Conservation (phyloP, 2,329 filamentous ascomycete species). For the Apiospora koreana region DNA sequence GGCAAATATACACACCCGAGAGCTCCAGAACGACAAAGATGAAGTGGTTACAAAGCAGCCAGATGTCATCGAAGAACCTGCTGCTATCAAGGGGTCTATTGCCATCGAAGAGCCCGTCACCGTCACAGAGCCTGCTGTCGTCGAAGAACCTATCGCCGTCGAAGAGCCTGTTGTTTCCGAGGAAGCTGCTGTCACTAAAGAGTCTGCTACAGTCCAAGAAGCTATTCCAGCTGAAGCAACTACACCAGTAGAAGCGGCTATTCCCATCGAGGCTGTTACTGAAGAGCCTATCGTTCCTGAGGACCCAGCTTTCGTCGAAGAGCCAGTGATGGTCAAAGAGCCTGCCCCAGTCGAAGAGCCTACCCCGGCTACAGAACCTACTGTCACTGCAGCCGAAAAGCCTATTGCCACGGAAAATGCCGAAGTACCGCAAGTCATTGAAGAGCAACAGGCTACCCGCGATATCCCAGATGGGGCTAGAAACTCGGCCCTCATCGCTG, state of each 20-base stretch:
- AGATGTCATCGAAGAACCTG: background rate
- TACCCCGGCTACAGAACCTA: background rate
- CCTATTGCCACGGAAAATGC: background rate
- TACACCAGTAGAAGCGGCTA: background rate
- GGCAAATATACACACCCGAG: background rate
- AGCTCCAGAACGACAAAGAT: background rate
- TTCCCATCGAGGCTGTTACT: background rate
- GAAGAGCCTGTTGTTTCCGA: background rate
- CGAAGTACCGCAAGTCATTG: background rate
- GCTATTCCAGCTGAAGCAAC: conserved; percentile 9
- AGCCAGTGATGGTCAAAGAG: background rate
- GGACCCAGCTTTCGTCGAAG: background rate
- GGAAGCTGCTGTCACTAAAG: background rate
- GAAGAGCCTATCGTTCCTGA: background rate
- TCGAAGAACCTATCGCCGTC: background rate
- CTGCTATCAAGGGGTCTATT: background rate
- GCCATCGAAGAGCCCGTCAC: background rate
- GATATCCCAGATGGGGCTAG: background rate
- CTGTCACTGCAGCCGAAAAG: background rate
- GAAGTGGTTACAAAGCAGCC: background rate
- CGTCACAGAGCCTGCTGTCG: conserved; percentile 10
- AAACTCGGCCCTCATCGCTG: conserved; percentile 3
- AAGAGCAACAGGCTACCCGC: background rate
- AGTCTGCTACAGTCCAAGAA: background rate
- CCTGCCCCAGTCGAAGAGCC: background rate